Evolutionary conservation across 164 flowering plant genomes (phyloP).

Genomic region (Magnolia officinalis): DNA sequence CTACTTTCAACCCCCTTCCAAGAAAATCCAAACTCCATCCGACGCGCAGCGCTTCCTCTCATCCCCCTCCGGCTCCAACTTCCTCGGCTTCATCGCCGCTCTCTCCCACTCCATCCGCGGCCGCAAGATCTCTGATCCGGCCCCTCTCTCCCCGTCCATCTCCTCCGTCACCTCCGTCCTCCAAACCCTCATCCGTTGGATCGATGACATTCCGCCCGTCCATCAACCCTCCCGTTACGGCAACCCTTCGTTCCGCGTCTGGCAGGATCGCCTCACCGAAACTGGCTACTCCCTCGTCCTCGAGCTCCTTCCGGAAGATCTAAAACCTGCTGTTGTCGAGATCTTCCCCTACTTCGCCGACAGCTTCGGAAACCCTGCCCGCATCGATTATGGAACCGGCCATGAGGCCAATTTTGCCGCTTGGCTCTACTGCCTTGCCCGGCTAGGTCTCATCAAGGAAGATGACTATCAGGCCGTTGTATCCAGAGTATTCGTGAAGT

Average conservation of each 20-base stretch:
- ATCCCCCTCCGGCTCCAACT: constrained; percentile 48
- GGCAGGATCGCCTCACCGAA: constrained; percentile 50
- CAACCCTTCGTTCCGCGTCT: constrained; percentile 58
- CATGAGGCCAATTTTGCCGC: constrained; percentile 37
- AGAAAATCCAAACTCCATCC: constrained; percentile 54
- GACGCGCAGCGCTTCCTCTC: constrained; percentile 58
- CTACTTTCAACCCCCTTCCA: constrained; percentile 53
- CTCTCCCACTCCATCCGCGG: constrained; percentile 67
- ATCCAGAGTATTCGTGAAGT: constrained; percentile 66
- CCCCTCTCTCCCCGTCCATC: constrained; percentile 45
- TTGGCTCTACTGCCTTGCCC: constrained; percentile 32
- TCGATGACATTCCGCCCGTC: constrained; percentile 77
- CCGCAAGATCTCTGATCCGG: constrained; percentile 67
- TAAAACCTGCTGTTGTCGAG: constrained; percentile 18
- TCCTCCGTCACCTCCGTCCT: constrained; percentile 35
- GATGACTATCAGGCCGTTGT: constrained; percentile 61
- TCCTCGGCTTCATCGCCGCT: constrained; percentile 78
- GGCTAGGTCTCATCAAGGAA: constrained; percentile 42
- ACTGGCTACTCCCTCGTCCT: constrained; percentile 19
- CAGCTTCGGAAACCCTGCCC: constrained; percentile 27
- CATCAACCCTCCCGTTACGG: constrained; percentile 73
- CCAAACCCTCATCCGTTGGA: constrained; percentile 42
- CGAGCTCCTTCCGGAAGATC: constrained; percentile 19
- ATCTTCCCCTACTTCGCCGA: constrained; percentile 31
- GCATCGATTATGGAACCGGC: constrained; percentile 41